Conservation (phyloP, 2,329 filamentous ascomycete genomes). For the Lachnellula arida region DNA sequence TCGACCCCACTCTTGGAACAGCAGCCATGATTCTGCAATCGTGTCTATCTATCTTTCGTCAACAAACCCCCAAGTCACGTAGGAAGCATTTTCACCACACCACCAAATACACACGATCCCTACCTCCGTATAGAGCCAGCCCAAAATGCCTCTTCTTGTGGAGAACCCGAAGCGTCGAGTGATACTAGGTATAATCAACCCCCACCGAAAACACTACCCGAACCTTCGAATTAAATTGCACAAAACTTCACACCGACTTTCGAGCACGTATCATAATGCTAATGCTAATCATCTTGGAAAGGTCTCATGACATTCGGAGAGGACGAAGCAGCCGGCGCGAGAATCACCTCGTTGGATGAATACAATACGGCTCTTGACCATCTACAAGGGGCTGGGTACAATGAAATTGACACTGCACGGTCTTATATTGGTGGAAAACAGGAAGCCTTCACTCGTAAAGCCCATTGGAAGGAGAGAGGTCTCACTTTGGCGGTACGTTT, state of each 20-base stretch:
- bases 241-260: no score
- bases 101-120: background rate
- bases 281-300: slow-evolving; percentile 4
- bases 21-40: no score
- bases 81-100: background rate
- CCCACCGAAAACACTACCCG: no score
- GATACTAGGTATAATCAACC: background rate
- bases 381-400: slow-evolving; percentile 74
- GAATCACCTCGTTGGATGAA: slow-evolving; percentile 62
- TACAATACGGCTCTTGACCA: slow-evolving; percentile 70
- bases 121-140: background rate
- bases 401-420: slow-evolving; percentile 80
- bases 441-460: slow-evolving; percentile 71
- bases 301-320: slow-evolving; percentile 84
- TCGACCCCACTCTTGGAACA: no score
- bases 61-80: no score
- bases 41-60: no score
- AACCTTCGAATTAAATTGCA: no score
- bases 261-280: background rate
- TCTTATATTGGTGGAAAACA: slow-evolving; percentile 68
- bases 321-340: slow-evolving; percentile 55
- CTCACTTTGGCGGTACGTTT: slow-evolving; percentile 55
- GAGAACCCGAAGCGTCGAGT: slow-evolving; percentile 42
- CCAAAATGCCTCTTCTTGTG: slow-evolving; percentile 28
- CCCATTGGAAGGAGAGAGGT: slow-evolving; percentile 74